Percentiles rank a stretch among this genome's conserved stretches.
These are phyloP conservation scores for Coccinonectria pachysandricola DNA, from an alignment of 2,329 filamentous ascomycete genomes.

Conservation along the genomic window DNA sequence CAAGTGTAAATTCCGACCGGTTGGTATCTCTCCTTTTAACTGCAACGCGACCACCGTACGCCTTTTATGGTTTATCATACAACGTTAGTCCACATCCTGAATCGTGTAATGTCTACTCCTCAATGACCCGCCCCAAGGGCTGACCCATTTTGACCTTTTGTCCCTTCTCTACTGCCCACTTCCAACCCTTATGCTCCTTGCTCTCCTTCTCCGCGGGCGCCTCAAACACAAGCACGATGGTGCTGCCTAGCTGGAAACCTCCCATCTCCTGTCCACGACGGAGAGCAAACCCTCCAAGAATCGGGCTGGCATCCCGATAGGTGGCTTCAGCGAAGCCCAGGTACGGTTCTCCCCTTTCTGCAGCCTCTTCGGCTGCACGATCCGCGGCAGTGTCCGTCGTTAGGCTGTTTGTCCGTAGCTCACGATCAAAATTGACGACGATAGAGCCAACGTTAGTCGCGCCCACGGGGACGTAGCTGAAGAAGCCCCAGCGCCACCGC, in stretches of 20 bases:
- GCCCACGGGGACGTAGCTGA: slow-evolving; percentile 88
- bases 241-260: slow-evolving; percentile 91
- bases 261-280: slow-evolving; percentile 93
- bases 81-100: too few species aligned
- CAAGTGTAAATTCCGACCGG: too few species aligned
- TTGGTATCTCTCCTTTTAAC: slow-evolving; percentile 5
- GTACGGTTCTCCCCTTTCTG: slow-evolving; percentile 67
- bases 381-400: slow-evolving; percentile 89
- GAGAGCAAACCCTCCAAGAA: slow-evolving; percentile 75
- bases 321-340: slow-evolving; percentile 89
- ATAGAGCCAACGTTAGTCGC: slow-evolving; percentile 97
- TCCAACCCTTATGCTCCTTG: slow-evolving; percentile 59
- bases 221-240: slow-evolving; percentile 92
- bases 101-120: too few species aligned
- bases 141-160: slow-evolving; percentile 85
- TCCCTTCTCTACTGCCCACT: slow-evolving; percentile 79
- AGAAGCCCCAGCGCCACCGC: slow-evolving; percentile 95
- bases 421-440: slow-evolving; percentile 91
- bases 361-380: slow-evolving; percentile 69
- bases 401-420: slow-evolving; percentile 85
- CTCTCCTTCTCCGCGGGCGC: slow-evolving; percentile 58
- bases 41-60: too few species aligned
- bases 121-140: slow-evolving; percentile 65
- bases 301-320: slow-evolving; percentile 65
- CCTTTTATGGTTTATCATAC: slow-evolving; percentile 6